phyloP scores from a whole-genome alignment of 2,329 filamentous ascomycete species.

The Pseudogymnoascus sp. region DNA sequence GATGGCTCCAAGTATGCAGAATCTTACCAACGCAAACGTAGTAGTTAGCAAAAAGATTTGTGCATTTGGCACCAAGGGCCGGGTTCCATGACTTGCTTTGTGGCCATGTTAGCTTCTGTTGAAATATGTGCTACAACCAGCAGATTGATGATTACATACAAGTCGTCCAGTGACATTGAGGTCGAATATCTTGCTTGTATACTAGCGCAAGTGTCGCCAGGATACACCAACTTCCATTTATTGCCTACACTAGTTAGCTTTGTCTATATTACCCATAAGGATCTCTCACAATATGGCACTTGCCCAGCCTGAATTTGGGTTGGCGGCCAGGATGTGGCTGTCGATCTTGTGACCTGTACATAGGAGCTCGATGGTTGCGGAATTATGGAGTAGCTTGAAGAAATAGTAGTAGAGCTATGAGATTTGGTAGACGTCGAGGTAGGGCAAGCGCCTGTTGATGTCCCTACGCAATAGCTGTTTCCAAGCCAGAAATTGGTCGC shows the following conservation, averaged over 20 bases:
- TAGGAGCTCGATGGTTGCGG: slow-evolving; percentile 11
- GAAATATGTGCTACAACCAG: neutral
- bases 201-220: slow-evolving; percentile 1
- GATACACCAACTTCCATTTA: slow-evolving; percentile 6
- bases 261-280: neutral
- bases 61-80: slow-evolving; percentile 2
- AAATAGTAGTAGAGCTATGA: slow-evolving; percentile 11
- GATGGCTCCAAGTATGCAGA: neutral
- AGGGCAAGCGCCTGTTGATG: slow-evolving; percentile 12
- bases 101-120: neutral
- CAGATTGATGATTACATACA: neutral
- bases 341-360: slow-evolving; percentile 5
- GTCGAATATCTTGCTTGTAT: slow-evolving; percentile 4
- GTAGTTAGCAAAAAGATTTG: neutral
- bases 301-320: slow-evolving; percentile 19
- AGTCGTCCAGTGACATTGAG: neutral
- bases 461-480: slow-evolving; percentile 26
- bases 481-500: slow-evolving; percentile 22
- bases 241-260: slow-evolving; percentile 1
- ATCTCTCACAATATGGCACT: slow-evolving; percentile 14
- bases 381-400: slow-evolving; percentile 9
- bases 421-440: slow-evolving; percentile 15
- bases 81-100: slow-evolving; percentile 9
- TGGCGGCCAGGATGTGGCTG: slow-evolving; percentile 16
- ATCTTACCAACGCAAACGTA: slow-evolving; percentile 9